These are phyloP conservation scores for Neurospora sp. DNA, from an alignment of 495 filamentous ascomycete species.

Conservation along the genomic window DNA sequence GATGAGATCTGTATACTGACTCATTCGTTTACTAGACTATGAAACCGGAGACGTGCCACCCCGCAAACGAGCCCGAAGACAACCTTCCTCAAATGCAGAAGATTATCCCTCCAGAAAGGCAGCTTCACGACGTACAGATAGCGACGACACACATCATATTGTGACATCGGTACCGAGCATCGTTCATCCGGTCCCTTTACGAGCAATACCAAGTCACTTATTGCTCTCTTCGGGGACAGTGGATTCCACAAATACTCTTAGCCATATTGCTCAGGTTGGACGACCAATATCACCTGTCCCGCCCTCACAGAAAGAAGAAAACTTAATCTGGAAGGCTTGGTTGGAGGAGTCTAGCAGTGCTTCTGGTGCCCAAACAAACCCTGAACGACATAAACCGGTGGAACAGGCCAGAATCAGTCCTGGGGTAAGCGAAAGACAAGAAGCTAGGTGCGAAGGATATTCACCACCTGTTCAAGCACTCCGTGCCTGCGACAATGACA, in stretches of 20 bases:
- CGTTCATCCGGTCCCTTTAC: slow-evolving; percentile 8
- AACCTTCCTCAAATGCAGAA: neutral
- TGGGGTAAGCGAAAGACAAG: slow-evolving; percentile 13
- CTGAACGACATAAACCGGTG: neutral
- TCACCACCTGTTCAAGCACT: neutral
- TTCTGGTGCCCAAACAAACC: neutral
- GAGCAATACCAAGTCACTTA: slow-evolving; percentile 1
- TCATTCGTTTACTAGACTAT: neutral
- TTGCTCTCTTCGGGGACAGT: neutral
- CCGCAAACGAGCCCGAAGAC: neutral
- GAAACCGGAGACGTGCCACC: neutral
- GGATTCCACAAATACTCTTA: slow-evolving; percentile 14
- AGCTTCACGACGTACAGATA: neutral
- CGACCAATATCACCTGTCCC: slow-evolving; percentile 6
- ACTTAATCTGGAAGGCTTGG: slow-evolving; percentile 14
- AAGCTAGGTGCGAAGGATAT: neutral
- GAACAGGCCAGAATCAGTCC: slow-evolving; percentile 10
- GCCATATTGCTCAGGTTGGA: slow-evolving; percentile 15
- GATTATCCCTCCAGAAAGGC: neutral
- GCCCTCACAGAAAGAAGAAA: slow-evolving; percentile 11
- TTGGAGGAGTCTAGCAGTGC: slow-evolving; percentile 6
- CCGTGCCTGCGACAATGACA: neutral
- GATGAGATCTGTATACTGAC: neutral
- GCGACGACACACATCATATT: slow-evolving; percentile 4
- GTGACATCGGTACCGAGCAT: slow-evolving; percentile 4